Conservation (phyloP, 2,329 filamentous ascomycete genomes). For the Beauveria australis region DNA sequence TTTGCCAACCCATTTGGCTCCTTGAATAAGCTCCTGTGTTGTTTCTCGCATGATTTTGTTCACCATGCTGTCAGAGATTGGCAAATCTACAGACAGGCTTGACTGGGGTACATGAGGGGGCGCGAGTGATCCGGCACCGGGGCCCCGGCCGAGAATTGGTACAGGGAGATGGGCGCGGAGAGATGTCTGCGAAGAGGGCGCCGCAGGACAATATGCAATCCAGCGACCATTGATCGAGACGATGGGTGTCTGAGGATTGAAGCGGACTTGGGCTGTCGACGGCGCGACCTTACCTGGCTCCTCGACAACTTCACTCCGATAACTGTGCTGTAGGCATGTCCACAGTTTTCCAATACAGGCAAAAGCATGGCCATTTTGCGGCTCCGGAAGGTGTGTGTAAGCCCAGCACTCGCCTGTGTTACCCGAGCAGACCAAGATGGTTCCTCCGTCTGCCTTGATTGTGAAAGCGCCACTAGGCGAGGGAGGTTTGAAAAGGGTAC, state of each 20-base stretch:
- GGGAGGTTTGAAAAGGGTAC: conserved; percentile 60
- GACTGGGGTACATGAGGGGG: conserved; percentile 61
- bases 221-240: conserved; percentile 63
- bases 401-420: conserved; percentile 82
- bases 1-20: conserved; percentile 68
- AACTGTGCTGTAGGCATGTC: conserved; percentile 68
- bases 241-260: conserved; percentile 52
- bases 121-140: conserved; percentile 51
- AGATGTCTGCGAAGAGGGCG: conserved; percentile 62
- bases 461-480: conserved; percentile 64
- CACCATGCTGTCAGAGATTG: conserved; percentile 61
- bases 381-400: conserved; percentile 45
- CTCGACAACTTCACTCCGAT: conserved; percentile 38
- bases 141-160: conserved; percentile 43
- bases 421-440: conserved; percentile 68
- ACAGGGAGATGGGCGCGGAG: conserved; percentile 59
- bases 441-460: conserved; percentile 64
- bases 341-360: conserved; percentile 81
- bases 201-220: conserved; percentile 68
- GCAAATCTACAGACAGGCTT: conserved; percentile 63
- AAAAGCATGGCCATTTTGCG: conserved; percentile 38
- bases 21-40: conserved; percentile 68
- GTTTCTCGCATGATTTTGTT: conserved; percentile 73
- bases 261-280: conserved; percentile 28
- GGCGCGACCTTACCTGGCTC: conserved; percentile 35